Evolutionary conservation across 306 rosid species (phyloP).

Genomic region (Ormosia semicastrata): DNA sequence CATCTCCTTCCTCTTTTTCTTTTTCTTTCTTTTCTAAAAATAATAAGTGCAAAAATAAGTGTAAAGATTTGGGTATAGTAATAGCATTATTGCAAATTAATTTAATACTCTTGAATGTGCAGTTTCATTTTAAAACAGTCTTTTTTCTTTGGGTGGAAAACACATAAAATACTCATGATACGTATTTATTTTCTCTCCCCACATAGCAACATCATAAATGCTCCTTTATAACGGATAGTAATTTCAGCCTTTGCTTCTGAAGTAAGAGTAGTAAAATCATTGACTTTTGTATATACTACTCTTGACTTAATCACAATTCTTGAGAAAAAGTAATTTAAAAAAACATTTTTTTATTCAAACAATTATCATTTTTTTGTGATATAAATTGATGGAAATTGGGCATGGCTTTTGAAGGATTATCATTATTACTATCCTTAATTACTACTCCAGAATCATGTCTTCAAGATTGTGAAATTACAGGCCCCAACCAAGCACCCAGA

Average conservation of each 20-base stretch:
- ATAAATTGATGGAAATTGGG: neutral
- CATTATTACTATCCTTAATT: constrained; percentile 20
- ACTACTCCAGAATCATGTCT: constrained; percentile 34
- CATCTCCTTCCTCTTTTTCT: too few species aligned
- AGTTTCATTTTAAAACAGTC: neutral
- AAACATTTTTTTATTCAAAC: neutral
- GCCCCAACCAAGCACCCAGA: constrained; percentile 29
- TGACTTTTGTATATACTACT: neutral
- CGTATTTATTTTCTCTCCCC: too few species aligned
- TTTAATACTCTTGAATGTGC: neutral
- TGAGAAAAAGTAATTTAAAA: neutral
- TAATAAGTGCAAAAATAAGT: too few species aligned
- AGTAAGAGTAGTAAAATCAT: constrained; percentile 23
- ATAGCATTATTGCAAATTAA: too few species aligned
- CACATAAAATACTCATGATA: neutral
- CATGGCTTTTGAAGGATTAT: neutral
- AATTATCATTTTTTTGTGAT: neutral
- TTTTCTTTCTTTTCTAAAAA: too few species aligned
- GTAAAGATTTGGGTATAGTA: too few species aligned
- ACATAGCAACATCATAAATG: neutral
- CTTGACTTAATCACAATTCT: constrained; percentile 2
- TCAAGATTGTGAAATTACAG: constrained; percentile 31
- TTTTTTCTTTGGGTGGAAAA: neutral
- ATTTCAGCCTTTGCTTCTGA: constrained; percentile 27
- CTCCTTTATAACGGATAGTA: constrained; percentile 9